Percentiles rank a stretch among this genome's conserved stretches.
These are phyloP conservation scores for Thraustotheca clavata DNA, from an alignment of 352 stramenopile species.

Conservation along the genomic window DNA sequence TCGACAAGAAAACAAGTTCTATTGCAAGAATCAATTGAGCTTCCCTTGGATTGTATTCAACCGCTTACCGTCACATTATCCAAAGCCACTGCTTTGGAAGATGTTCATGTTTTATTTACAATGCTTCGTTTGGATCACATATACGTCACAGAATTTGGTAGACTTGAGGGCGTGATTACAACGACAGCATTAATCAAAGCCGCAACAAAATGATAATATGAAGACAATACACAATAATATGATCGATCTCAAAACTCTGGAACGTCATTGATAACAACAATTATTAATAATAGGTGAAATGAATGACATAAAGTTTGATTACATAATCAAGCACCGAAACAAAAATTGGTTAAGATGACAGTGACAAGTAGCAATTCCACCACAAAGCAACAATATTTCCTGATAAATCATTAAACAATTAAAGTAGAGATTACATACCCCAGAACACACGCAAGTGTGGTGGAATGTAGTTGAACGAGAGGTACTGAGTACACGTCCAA, in stretches of 20 bases:
- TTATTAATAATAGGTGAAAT: neutral
- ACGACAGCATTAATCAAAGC: conserved; percentile 8
- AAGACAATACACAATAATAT: too few relatives aligned
- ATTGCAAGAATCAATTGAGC: conserved; percentile 46
- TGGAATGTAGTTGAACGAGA: conserved; percentile 69
- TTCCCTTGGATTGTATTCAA: neutral
- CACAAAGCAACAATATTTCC: conserved; percentile 60
- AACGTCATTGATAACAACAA: neutral
- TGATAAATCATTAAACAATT: conserved; percentile 13
- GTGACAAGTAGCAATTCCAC: conserved; percentile 75
- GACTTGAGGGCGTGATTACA: conserved; percentile 74
- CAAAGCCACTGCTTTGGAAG: conserved; percentile 66
- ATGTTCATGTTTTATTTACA: conserved; percentile 88
- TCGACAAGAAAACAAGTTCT: conserved; percentile 51
- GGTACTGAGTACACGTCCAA: conserved; percentile 59
- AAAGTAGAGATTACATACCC: conserved; percentile 35
- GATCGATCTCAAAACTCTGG: too few relatives aligned
- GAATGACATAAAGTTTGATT: neutral
- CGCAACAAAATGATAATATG: neutral
- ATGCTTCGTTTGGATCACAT: conserved; percentile 84
- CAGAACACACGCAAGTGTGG: conserved; percentile 60
- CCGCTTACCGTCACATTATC: conserved; percentile 65
- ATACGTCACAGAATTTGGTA: conserved; percentile 79
- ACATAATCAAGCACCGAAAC: neutral
- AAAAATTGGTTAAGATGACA: conserved; percentile 16